These are phyloP conservation scores for Diplosphaera chodatii DNA, from an alignment of 139 green algal species.

Conservation along the genomic window DNA sequence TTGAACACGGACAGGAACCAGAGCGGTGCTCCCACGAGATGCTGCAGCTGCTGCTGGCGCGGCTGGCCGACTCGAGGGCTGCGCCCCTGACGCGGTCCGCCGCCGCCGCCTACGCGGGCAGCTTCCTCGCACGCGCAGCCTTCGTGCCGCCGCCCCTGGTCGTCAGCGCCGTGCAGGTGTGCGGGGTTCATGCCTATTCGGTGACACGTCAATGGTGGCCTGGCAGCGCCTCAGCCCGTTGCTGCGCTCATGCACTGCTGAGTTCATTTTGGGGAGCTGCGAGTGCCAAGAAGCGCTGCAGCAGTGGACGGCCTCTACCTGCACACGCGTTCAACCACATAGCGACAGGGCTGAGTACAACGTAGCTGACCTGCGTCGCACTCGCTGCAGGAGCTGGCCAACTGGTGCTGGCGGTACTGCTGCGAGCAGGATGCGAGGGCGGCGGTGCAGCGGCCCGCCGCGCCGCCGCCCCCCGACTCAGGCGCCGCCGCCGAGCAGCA, in stretches of 20 bases:
- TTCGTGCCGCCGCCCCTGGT: constrained; percentile 52
- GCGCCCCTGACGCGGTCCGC: constrained; percentile 59
- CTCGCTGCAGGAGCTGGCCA: constrained; percentile 19
- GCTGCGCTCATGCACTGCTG: too few relatives aligned
- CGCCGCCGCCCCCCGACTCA: not conserved
- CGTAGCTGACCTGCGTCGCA: too few relatives aligned
- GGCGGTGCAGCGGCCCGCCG: constrained; percentile 3
- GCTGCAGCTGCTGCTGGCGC: constrained; percentile 40
- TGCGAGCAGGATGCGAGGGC: constrained; percentile 28
- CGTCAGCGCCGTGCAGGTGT: constrained; percentile 35
- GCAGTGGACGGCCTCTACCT: too few relatives aligned
- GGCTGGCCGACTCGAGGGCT: constrained; percentile 44
- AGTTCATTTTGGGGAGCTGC: too few relatives aligned
- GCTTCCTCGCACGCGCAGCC: constrained; percentile 73
- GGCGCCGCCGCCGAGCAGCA: not conserved
- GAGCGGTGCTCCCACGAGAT: constrained; percentile 35
- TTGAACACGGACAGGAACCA: too few relatives aligned
- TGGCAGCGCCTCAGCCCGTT: too few relatives aligned
- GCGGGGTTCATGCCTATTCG: too few relatives aligned
- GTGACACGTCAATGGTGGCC: too few relatives aligned
- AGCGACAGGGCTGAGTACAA: too few relatives aligned
- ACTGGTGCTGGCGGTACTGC: constrained; percentile 32
- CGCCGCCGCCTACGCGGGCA: constrained; percentile 75
- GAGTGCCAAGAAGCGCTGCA: too few relatives aligned
- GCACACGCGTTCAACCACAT: too few relatives aligned